phyloP scores from a whole-genome alignment of 768 basidiomycete genomes.

The Boletus sp. region DNA sequence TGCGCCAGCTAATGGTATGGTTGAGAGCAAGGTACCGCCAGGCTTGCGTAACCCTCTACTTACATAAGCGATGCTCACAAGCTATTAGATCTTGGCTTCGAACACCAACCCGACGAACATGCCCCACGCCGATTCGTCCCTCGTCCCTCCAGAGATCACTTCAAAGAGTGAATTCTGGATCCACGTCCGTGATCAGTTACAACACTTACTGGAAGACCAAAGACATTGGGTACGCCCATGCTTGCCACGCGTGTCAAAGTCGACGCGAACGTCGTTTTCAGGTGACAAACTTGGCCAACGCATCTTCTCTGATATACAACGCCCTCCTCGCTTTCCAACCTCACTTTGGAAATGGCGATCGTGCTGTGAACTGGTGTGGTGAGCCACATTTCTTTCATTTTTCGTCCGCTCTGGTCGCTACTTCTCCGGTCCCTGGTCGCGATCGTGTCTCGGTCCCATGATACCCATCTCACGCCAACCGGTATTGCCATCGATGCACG shows the following conservation, averaged over 20 bases:
- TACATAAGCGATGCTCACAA: constrained; percentile 10
- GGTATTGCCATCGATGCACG: neutral
- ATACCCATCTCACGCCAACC: neutral
- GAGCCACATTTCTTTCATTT: too few species aligned
- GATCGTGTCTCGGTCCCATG: neutral
- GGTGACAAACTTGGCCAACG: constrained; percentile 87
- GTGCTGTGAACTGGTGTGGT: constrained; percentile 94
- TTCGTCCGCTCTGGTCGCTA: neutral
- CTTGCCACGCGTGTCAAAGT: constrained; percentile 1
- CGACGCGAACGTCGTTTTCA: constrained; percentile 25
- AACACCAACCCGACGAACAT: constrained; percentile 40
- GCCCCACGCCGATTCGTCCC: constrained; percentile 81
- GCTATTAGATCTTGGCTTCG: neutral
- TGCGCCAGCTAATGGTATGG: too few species aligned
- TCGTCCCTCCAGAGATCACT: constrained; percentile 64
- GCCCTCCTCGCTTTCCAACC: constrained; percentile 64
- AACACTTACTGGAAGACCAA: constrained; percentile 59
- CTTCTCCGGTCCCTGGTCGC: neutral
- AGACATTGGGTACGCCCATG: constrained; percentile 65
- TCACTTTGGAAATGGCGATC: constrained; percentile 57
- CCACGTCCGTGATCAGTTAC: constrained; percentile 65
- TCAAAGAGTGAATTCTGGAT: constrained; percentile 80
- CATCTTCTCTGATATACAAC: constrained; percentile 77
- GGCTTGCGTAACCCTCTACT: neutral
- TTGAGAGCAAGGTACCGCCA: neutral